Conservation (phyloP, 2,329 filamentous ascomycete species). For the Teratosphaeria zuluensis region DNA sequence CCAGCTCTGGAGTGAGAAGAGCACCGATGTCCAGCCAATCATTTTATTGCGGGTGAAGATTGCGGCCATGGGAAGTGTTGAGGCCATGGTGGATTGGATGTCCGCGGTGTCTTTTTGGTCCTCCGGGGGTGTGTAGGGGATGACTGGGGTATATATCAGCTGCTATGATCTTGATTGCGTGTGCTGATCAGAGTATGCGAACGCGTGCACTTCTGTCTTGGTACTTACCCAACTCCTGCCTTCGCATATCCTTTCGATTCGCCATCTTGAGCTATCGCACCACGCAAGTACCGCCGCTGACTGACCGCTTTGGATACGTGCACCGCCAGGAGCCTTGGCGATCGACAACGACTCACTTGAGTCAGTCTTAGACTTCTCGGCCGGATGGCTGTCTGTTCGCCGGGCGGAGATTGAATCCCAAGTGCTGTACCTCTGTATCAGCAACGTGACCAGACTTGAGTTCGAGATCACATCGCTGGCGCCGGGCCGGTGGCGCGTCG, state of each 20-base stretch:
- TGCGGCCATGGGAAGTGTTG: conserved; percentile 87
- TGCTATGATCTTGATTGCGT: neutral
- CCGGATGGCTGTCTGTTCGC: neutral
- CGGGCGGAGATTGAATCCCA: neutral
- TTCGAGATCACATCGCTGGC: neutral
- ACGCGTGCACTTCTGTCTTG: neutral
- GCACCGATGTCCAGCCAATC: conserved; percentile 61
- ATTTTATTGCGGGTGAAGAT: conserved; percentile 64
- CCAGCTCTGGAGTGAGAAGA: conserved; percentile 68
- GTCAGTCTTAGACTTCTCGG: neutral
- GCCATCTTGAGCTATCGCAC: conserved; percentile 44
- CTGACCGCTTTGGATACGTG: neutral
- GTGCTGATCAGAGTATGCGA: neutral
- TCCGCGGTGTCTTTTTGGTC: conserved; percentile 56
- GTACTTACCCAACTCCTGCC: conserved; percentile 59
- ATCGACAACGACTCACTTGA: neutral
- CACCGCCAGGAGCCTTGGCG: neutral
- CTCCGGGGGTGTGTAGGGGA: conserved; percentile 74
- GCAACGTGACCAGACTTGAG: neutral
- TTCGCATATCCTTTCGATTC: conserved; percentile 65
- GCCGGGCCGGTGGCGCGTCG: neutral
- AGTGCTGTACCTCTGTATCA: neutral
- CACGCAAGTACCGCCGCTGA: neutral
- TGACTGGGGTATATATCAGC: conserved; percentile 50
- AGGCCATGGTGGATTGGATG: conserved; percentile 60